Evolutionary conservation across 1,139 yeast genomes (phyloP).

Genomic region (Candida anutae): DNA sequence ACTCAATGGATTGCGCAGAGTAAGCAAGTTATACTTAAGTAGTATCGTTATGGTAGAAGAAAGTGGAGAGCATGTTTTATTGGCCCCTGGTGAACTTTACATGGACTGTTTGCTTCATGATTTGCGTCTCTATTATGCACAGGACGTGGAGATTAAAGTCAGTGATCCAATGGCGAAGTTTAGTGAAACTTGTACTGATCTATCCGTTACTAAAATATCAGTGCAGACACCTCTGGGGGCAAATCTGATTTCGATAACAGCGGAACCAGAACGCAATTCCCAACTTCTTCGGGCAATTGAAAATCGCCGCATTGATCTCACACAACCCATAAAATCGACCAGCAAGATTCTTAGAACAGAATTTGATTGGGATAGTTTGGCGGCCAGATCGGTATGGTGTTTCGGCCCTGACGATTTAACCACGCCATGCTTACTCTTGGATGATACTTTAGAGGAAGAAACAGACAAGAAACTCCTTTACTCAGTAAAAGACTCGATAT

Average conservation of each 20-base stretch:
- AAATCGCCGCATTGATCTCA: constrained; percentile 33
- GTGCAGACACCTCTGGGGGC: constrained; percentile 49
- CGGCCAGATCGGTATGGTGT: constrained; percentile 77
- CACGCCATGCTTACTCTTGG: constrained; percentile 53
- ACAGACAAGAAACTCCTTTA: constrained; percentile 49
- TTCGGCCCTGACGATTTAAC: constrained; percentile 58
- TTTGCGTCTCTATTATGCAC: constrained; percentile 50
- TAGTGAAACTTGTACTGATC: constrained; percentile 66
- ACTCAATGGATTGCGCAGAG: constrained; percentile 56
- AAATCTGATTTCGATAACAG: constrained; percentile 59
- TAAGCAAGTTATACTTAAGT: constrained; percentile 60
- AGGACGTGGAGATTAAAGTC: constrained; percentile 64
- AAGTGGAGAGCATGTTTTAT: constrained; percentile 76
- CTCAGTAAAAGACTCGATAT: constrained; percentile 45
- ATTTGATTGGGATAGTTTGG: constrained; percentile 77
- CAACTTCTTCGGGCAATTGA: constrained; percentile 53
- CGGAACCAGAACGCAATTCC: constrained; percentile 60
- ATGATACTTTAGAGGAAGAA: constrained; percentile 73
- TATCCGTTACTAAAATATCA: constrained; percentile 60
- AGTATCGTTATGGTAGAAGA: constrained; percentile 68
- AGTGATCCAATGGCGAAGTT: constrained; percentile 82
- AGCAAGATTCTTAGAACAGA: constrained; percentile 49
- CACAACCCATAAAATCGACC: constrained; percentile 32
- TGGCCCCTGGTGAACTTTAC: constrained; percentile 84
- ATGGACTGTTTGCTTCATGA: constrained; percentile 82